Percentiles rank a stretch among this genome's conserved stretches.
phyloP scores from a whole-genome alignment of 75 land plant species.

The Cryptomeria japonica region DNA sequence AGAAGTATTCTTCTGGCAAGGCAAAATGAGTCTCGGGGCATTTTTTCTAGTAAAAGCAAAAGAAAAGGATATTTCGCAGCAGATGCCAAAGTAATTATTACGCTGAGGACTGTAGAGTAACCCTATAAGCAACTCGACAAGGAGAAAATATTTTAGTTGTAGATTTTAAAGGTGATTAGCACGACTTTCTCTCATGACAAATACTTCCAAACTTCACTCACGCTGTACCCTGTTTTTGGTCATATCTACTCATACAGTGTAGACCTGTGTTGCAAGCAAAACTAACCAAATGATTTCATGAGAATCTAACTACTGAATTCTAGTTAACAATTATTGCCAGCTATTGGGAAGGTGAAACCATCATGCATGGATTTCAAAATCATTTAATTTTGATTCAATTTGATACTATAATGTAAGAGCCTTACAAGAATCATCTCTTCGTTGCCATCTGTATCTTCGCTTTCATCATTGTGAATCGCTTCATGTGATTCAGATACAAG shows the following conservation, averaged over 20 bases:
- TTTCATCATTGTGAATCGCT: constrained; percentile 33
- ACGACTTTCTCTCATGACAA: neutral
- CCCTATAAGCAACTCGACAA: neutral
- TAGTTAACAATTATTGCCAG: neutral
- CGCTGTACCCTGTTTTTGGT: neutral
- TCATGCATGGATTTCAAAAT: neutral
- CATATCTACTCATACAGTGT: neutral
- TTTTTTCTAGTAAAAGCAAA: neutral
- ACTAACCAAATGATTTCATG: neutral
- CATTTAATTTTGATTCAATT: neutral
- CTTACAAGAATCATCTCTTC: constrained; percentile 81
- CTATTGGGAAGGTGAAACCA: neutral
- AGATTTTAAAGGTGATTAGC: neutral
- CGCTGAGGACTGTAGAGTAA: neutral
- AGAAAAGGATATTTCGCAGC: neutral
- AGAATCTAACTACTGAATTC: neutral
- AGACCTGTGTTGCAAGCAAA: neutral
- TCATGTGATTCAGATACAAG: constrained; percentile 26
- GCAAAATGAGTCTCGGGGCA: neutral
- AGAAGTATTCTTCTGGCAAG: neutral
- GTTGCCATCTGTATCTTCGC: constrained; percentile 59
- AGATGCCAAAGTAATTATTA: neutral
- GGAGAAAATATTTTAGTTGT: neutral
- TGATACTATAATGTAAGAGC: neutral
- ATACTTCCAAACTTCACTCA: neutral